Conservation (phyloP, 208 protist genomes). For the Naegleria gruberi region DNA sequence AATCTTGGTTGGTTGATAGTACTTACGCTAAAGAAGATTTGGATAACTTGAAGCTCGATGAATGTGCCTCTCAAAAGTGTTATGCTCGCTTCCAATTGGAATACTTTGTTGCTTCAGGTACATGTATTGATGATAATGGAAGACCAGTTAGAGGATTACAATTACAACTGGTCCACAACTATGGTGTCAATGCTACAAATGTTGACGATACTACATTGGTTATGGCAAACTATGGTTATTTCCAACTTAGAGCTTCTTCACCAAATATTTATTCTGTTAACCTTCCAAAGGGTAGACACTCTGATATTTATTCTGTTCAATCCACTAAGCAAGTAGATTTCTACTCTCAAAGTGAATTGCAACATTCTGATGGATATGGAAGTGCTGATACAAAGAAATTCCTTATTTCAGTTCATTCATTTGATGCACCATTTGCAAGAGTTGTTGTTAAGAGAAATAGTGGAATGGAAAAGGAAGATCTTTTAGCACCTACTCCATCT, state of each 20-base stretch:
- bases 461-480: neutral
- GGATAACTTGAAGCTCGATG: constrained; percentile 86
- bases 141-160: constrained; percentile 58
- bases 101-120: constrained; percentile 33
- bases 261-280: constrained; percentile 74
- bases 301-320: constrained; percentile 24
- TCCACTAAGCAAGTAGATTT: neutral
- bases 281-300: constrained; percentile 50
- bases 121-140: constrained; percentile 38
- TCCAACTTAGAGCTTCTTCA: constrained; percentile 77
- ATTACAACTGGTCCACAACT: constrained; percentile 49
- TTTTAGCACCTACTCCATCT: neutral
- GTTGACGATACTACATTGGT: constrained; percentile 77
- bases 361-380: neutral
- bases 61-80: constrained; percentile 28
- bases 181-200: neutral
- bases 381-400: neutral
- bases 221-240: constrained; percentile 92
- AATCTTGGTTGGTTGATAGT: constrained; percentile 72
- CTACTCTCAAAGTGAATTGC: neutral
- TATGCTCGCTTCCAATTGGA: neutral
- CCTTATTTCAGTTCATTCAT: neutral
- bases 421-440: neutral
- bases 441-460: neutral
- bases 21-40: constrained; percentile 70